phyloP scores from a whole-genome alignment of 164 flowering plant species.

The Aristolochia fimbriata region DNA sequence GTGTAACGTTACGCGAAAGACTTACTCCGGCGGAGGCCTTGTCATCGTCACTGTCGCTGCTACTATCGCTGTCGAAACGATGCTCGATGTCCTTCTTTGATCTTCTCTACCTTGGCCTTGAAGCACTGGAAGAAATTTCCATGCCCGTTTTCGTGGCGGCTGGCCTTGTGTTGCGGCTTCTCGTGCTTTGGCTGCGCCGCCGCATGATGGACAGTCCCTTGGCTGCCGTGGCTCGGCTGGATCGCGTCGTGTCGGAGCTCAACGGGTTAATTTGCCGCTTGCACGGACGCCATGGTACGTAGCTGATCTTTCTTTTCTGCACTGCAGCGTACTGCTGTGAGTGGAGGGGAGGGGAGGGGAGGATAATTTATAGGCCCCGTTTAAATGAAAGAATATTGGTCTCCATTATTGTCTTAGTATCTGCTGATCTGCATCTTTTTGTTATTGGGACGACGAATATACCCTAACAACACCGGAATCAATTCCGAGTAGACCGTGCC shows the following conservation, averaged over 20 bases:
- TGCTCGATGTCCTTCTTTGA: background rate
- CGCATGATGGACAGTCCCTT: background rate
- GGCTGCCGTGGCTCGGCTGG: background rate
- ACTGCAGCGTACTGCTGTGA: background rate
- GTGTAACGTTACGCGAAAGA: too few species aligned
- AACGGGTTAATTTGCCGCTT: background rate
- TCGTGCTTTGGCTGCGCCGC: background rate
- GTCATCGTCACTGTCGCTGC: slow-evolving; percentile 3
- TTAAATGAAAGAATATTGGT: background rate
- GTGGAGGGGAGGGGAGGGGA: background rate
- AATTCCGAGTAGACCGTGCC: too few species aligned
- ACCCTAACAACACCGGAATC: too few species aligned
- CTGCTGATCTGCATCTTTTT: background rate
- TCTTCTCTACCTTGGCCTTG: slow-evolving; percentile 1
- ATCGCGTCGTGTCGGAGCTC: background rate
- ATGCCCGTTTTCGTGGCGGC: background rate
- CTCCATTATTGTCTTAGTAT: background rate
- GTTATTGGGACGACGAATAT: too few species aligned
- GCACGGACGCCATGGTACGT: background rate
- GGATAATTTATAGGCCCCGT: background rate
- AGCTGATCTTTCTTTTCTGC: background rate
- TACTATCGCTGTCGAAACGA: background rate
- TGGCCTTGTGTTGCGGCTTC: background rate
- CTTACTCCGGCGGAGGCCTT: too few species aligned
- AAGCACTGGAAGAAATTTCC: background rate